A percentile compares a stretch with the other conserved stretches of the same genome.
These are phyloP conservation scores for Ceraceosorus bombacis DNA, from an alignment of 1,284 basidiomycete genomes.

Conservation along the genomic window DNA sequence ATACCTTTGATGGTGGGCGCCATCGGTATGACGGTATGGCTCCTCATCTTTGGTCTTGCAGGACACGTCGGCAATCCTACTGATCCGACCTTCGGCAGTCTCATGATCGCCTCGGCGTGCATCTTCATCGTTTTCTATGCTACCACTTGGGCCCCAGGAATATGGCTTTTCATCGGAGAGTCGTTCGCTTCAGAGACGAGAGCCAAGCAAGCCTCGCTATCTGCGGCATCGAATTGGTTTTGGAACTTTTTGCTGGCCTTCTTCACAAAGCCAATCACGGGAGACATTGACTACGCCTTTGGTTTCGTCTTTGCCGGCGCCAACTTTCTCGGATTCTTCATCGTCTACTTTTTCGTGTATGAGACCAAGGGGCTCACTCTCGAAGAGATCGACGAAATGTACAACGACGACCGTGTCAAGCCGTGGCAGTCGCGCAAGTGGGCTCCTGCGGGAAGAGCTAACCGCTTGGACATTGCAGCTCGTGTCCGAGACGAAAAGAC, in stretches of 20 bases:
- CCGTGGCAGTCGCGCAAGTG: constrained; percentile 60
- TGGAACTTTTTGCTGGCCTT: constrained; percentile 64
- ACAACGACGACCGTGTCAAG: constrained; percentile 61
- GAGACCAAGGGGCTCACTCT: constrained; percentile 64
- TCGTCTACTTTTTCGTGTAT: constrained; percentile 71
- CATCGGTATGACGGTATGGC: constrained; percentile 62
- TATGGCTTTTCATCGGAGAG: constrained; percentile 52
- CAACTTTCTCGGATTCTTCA: constrained; percentile 54
- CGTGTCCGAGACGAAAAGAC: constrained; percentile 14
- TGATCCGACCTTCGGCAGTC: constrained; percentile 54
- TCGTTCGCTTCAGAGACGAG: constrained; percentile 68
- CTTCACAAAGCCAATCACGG: constrained; percentile 52
- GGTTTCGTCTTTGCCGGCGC: constrained; percentile 65
- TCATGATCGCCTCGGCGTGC: constrained; percentile 71
- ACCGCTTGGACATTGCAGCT: constrained; percentile 23
- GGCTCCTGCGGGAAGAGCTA: constrained; percentile 43
- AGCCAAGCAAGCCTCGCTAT: constrained; percentile 66
- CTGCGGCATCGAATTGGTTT: constrained; percentile 63
- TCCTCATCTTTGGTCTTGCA: constrained; percentile 68
- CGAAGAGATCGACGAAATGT: constrained; percentile 69
- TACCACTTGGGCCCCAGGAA: constrained; percentile 58
- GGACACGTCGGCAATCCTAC: constrained; percentile 61
- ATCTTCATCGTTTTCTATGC: constrained; percentile 72
- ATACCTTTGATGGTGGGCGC: constrained; percentile 54
- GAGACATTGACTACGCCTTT: constrained; percentile 55